Conservation (phyloP, 2,329 filamentous ascomycete genomes). For the Colletotrichum lini region DNA sequence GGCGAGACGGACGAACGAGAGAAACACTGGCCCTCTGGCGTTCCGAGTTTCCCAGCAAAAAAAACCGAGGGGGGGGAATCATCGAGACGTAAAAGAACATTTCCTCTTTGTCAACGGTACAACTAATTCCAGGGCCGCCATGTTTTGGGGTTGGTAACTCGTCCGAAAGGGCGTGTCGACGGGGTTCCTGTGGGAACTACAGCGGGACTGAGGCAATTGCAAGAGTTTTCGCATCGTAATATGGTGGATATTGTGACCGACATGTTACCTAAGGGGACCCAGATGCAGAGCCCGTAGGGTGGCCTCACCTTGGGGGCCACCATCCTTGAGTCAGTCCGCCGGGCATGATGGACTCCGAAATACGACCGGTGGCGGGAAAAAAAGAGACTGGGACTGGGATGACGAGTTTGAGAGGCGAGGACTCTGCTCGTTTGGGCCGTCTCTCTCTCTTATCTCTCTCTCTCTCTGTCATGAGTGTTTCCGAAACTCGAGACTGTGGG, state of each 20-base stretch:
- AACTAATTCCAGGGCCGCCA: slow-evolving; percentile 20
- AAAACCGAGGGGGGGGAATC: neutral
- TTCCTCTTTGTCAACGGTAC: slow-evolving; percentile 28
- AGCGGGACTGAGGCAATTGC: slow-evolving; percentile 38
- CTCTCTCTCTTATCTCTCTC: neutral
- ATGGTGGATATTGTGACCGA: slow-evolving; percentile 40
- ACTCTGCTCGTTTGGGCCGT: too few relatives aligned
- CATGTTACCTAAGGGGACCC: slow-evolving; percentile 36
- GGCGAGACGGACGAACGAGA: neutral
- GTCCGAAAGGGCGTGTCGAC: neutral
- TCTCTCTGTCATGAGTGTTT: neutral
- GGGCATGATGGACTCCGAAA: slow-evolving; percentile 33
- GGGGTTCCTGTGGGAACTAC: neutral
- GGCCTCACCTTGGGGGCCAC: slow-evolving; percentile 10
- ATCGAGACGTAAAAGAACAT: neutral
- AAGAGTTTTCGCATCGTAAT: slow-evolving; percentile 40
- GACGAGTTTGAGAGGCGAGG: neutral
- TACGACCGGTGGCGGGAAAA: slow-evolving; percentile 36
- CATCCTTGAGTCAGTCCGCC: slow-evolving; percentile 39
- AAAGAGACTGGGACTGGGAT: slow-evolving; percentile 19
- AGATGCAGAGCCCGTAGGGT: slow-evolving; percentile 39
- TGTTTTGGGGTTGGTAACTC: neutral
- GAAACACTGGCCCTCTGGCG: slow-evolving; percentile 13
- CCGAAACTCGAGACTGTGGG: slow-evolving; percentile 1
- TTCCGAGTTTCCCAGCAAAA: slow-evolving; percentile 21